Evolutionary conservation across 1,284 basidiomycete genomes (phyloP).

Genomic region (Coniferiporia sulphurascens): DNA sequence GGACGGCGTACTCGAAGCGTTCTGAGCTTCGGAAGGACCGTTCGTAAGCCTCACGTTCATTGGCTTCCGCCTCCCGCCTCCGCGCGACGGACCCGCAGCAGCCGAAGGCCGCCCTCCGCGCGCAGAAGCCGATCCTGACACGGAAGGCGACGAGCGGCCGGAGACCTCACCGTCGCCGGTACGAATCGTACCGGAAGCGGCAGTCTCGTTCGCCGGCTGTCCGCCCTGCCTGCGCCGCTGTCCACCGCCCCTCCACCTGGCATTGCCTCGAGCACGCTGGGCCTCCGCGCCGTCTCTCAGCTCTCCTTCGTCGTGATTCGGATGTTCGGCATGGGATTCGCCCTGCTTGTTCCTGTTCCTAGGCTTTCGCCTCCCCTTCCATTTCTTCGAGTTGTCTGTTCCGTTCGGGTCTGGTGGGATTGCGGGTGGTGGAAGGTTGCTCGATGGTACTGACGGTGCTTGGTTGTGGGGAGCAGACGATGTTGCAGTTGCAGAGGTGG

Average conservation of each 20-base stretch:
- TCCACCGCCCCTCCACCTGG: not conserved
- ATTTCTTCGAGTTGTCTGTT: not conserved
- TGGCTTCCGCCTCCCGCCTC: conserved; percentile 7
- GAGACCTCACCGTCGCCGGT: not conserved
- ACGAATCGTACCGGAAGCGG: not conserved
- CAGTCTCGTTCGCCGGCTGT: not conserved
- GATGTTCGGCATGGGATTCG: not conserved
- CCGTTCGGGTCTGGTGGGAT: not conserved
- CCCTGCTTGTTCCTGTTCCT: not conserved
- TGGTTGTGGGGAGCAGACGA: not conserved
- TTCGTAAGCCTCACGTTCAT: conserved; percentile 15
- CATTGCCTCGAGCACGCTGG: not conserved
- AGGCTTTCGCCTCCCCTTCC: not conserved
- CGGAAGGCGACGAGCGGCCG: not conserved
- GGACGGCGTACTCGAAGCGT: not conserved
- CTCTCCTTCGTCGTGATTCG: not conserved
- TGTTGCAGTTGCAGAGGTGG: not conserved
- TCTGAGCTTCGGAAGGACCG: not conserved
- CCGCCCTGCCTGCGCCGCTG: not conserved
- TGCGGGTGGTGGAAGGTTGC: not conserved
- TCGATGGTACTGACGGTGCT: not conserved
- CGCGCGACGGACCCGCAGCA: not conserved
- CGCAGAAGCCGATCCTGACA: not conserved
- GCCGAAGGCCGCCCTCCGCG: not conserved
- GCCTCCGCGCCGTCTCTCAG: not conserved